These are phyloP conservation scores for Tetrapisispora fleetii DNA, from an alignment of 805 yeast genomes.

Conservation along the genomic window DNA sequence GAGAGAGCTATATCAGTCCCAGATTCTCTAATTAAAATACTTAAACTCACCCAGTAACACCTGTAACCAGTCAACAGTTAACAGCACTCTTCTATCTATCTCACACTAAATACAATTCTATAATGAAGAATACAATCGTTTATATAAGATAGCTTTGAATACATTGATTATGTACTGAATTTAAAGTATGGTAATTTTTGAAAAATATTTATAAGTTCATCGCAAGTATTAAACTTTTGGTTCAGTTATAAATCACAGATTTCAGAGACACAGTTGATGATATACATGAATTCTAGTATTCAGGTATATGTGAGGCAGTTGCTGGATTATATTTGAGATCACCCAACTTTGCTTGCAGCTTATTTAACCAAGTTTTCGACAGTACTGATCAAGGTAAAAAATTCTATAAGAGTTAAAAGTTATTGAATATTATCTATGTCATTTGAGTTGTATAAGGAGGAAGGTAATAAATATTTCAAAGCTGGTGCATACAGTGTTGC, in stretches of 20 bases:
- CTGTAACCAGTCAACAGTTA: no score
- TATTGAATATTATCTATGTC: neutral
- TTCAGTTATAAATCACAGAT: neutral
- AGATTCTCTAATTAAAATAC: neutral
- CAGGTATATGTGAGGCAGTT: no score
- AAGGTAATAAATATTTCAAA: conserved; percentile 48
- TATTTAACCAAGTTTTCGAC: no score
- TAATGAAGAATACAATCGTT: no score
- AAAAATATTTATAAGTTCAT: neutral
- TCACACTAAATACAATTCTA: no score
- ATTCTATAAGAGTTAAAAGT: no score
- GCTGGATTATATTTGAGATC: no score
- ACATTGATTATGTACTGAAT: no score
- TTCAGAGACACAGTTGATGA: neutral
- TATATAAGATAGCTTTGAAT: neutral
- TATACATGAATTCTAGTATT: no score
- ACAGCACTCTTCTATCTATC: no score
- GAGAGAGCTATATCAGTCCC: neutral
- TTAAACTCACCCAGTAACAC: neutral
- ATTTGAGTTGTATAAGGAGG: conserved; percentile 20
- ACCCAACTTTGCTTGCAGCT: no score
- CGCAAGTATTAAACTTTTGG: neutral
- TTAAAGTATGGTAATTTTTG: neutral
- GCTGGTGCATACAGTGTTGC: conserved; percentile 40
- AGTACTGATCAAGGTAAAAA: no score